Base-by-base conservation (phyloP, 768 basidiomycete species). In the Termitomyces sp. region DNA sequence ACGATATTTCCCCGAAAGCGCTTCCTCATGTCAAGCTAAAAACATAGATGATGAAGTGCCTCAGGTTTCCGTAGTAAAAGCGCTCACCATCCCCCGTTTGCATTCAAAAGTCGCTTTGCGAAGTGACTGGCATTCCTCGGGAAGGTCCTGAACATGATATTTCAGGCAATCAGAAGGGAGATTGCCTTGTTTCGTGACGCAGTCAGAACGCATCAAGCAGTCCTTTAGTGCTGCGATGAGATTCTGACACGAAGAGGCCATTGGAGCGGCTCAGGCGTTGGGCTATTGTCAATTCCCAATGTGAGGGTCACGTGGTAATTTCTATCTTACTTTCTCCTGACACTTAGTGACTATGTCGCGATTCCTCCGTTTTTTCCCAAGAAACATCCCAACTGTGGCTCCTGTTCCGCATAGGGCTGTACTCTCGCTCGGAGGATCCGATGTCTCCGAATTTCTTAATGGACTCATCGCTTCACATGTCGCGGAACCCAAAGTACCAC, bases 161-260 rank as follows among this genome's bases (percentile, higher is more conserved):
- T 80, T 84, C 48, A 96, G 78, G 70, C 94, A 96, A 33, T 91
- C 88, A 0, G 91, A 93, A 7, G 94, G 94, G n/a, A 89, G 75
- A 53, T 76, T 72, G 2, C 86, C 83, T 33, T 92, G 76, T 66
- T 89, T 90, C 23, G 88, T 69, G 49, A 96, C 94, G 67, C 94
- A 96, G 66, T 95, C 91, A 0, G 92, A 91, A 64, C 80, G 82
- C 66, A 94, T 78, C 5, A 96, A 70, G 64, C 94, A 96, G 57
- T 88, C 82, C 64, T 91, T 94, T 66, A 96, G 80, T 37, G 91
- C 89, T 30, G 73, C 77, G 48, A 93, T 74, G 57, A 96, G 75
- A 50, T 82, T 82, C 62, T 89, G 81, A 69, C 93, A 95, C 46
- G 87, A 87, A 43, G 86, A 87, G 48, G 89, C 84, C 91, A 93